Evolutionary conservation across 495 filamentous ascomycete genomes (phyloP).

Genomic region (Xylaria grammica): DNA sequence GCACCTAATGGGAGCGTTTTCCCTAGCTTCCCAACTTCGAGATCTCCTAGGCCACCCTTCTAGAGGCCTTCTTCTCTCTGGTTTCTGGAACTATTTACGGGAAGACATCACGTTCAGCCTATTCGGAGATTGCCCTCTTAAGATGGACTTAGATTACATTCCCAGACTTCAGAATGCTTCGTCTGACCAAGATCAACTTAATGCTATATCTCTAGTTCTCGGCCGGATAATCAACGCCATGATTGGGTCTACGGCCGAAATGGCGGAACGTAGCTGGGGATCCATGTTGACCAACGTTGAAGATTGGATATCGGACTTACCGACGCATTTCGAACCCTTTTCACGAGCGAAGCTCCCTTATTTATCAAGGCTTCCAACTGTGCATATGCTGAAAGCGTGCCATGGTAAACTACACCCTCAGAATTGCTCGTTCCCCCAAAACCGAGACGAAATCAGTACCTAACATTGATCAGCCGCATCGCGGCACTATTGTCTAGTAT

Average conservation of each 20-base stretch:
- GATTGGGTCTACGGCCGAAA: constrained; percentile 19
- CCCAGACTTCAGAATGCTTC: constrained; percentile 15
- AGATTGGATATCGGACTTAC: constrained; percentile 28
- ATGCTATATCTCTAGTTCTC: constrained; percentile 38
- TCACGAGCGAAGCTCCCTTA: constrained; percentile 4
- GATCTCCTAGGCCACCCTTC: constrained; percentile 11
- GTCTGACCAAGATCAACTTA: constrained; percentile 37
- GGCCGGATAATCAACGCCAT: constrained; percentile 42
- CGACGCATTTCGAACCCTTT: constrained; percentile 30
- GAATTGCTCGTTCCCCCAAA: no score
- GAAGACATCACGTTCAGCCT: constrained; percentile 48
- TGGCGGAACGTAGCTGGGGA: constrained; percentile 14
- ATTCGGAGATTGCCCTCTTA: constrained; percentile 37
- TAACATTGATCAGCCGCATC: constrained; percentile 28
- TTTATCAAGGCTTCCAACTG: constrained; percentile 26
- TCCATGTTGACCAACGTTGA: constrained; percentile 24
- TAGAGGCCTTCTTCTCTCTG: constrained; percentile 36
- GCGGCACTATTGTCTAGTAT: constrained; percentile 40
- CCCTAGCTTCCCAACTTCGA: constrained; percentile 24
- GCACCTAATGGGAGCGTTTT: constrained; percentile 29
- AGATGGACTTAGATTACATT: constrained; percentile 39
- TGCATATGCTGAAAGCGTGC: constrained; percentile 35
- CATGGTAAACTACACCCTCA: constrained; percentile 32
- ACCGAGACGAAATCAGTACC: background rate
- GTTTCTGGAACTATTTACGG: constrained; percentile 48